These are phyloP conservation scores for Pestalotiopsis sp. DNA, from an alignment of 2,329 filamentous ascomycete species.

Conservation along the genomic window DNA sequence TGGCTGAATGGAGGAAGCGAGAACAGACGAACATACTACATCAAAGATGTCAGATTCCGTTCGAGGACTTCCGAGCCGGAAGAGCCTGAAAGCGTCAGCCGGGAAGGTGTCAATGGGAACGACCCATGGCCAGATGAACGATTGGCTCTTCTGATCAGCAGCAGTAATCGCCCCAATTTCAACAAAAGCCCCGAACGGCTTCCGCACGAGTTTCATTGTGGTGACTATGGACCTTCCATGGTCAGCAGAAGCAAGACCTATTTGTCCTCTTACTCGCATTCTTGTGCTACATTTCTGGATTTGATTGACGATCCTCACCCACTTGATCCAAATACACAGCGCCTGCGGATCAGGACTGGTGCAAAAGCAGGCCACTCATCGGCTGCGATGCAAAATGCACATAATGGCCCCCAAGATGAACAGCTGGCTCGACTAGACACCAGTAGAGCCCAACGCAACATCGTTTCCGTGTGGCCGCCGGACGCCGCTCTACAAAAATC, in stretches of 20 bases:
- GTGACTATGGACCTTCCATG: constrained; percentile 45
- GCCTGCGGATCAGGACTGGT: constrained; percentile 53
- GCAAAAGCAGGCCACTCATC: constrained; percentile 34
- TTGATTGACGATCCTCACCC: constrained; percentile 54
- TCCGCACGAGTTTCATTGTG: constrained; percentile 50
- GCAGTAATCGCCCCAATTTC: constrained; percentile 38
- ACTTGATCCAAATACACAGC: constrained; percentile 32
- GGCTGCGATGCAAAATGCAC: not conserved
- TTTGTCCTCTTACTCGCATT: constrained; percentile 56
- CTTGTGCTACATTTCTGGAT: constrained; percentile 60
- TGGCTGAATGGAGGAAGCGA: constrained; percentile 59
- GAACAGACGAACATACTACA: constrained; percentile 69
- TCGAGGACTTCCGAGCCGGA: not conserved
- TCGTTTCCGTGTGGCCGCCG: constrained; percentile 30
- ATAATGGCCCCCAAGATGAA: not conserved
- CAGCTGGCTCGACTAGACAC: not conserved
- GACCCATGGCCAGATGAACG: constrained; percentile 9
- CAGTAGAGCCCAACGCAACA: constrained; percentile 19
- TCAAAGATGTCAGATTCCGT: constrained; percentile 51
- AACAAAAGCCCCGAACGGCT: constrained; percentile 30
- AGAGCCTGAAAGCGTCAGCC: not conserved
- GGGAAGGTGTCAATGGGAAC: constrained; percentile 3
- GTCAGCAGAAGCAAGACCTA: constrained; percentile 58
- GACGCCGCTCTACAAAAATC: not conserved
- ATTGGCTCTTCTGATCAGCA: constrained; percentile 12